These are phyloP conservation scores for Huntiella savannae DNA, from an alignment of 2,329 filamentous ascomycete genomes.

Conservation along the genomic window DNA sequence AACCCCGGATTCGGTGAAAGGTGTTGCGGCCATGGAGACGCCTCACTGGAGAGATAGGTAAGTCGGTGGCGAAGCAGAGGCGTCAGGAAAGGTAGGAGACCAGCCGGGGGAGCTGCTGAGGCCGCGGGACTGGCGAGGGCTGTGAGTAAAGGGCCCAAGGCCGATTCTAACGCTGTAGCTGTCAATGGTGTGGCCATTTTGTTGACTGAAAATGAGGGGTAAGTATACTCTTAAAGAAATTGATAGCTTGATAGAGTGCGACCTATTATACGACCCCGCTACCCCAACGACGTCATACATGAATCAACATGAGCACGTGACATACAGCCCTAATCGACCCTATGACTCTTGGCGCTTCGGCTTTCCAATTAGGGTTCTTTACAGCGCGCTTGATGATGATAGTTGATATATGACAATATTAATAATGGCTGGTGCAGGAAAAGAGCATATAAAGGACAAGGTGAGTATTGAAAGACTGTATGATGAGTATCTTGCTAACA, in stretches of 20 bases:
- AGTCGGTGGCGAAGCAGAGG: slow-evolving; percentile 48
- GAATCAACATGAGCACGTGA: no score
- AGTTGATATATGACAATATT: no score
- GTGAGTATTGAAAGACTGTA: slow-evolving; percentile 1
- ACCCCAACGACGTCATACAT: no score
- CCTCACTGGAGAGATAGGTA: slow-evolving; percentile 37
- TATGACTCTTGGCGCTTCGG: no score
- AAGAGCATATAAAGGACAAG: slow-evolving; percentile 12
- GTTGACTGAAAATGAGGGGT: background rate
- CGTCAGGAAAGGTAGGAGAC: slow-evolving; percentile 40
- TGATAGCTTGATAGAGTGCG: no score
- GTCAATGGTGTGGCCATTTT: slow-evolving; percentile 12
- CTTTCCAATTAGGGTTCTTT: background rate
- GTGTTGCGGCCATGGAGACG: slow-evolving; percentile 18
- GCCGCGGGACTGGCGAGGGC: slow-evolving; percentile 39
- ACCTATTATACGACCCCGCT: no score
- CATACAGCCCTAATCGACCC: no score
- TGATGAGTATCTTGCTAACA: background rate
- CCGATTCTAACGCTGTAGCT: slow-evolving; percentile 26
- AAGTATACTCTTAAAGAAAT: no score
- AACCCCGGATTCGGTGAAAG: slow-evolving; percentile 52
- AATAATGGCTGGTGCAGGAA: background rate
- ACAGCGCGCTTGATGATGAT: no score
- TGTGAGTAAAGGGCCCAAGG: slow-evolving; percentile 36
- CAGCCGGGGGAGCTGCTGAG: slow-evolving; percentile 36